Evolutionary conservation across 2,329 filamentous ascomycete genomes (phyloP).

Genomic region (Curvularia lunata): DNA sequence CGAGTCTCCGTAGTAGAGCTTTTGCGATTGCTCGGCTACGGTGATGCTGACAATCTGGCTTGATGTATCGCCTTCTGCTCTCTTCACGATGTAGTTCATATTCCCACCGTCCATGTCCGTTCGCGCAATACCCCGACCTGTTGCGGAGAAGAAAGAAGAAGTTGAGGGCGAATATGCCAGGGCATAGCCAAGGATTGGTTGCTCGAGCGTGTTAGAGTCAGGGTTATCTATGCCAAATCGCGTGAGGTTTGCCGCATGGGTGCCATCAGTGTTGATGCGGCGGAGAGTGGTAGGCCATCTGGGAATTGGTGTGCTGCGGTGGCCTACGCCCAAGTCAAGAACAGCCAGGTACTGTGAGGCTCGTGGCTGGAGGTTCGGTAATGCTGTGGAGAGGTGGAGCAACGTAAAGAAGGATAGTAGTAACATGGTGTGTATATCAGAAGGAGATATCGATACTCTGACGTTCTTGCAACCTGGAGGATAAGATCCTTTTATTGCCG

Average conservation of each 20-base stretch:
- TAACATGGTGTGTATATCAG: not conserved
- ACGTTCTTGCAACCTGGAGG: not conserved
- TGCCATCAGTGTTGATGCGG: conserved; percentile 15
- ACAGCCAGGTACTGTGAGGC: conserved; percentile 9
- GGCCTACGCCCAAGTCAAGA: conserved; percentile 23
- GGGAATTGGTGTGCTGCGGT: conserved; percentile 19
- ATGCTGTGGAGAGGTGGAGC: conserved; percentile 2
- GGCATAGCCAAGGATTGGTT: conserved; percentile 11
- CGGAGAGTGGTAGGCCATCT: conserved; percentile 24
- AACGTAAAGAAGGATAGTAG: conserved; percentile 10
- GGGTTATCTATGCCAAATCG: conserved; percentile 12
- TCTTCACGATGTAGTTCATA: conserved; percentile 3
- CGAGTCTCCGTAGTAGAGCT: conserved; percentile 18
- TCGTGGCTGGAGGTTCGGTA: conserved; percentile 1
- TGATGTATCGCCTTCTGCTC: not conserved
- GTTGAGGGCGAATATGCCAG: conserved; percentile 17
- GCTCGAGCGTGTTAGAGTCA: not conserved
- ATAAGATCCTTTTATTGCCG: not conserved
- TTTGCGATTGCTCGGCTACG: conserved; percentile 13
- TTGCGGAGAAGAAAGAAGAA: conserved; percentile 13
- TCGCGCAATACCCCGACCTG: conserved; percentile 18
- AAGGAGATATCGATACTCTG: not conserved
- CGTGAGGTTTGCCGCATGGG: conserved; percentile 14
- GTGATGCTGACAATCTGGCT: conserved; percentile 12
- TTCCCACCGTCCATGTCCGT: conserved; percentile 16